These are phyloP conservation scores for Kingdonia uniflora DNA, from an alignment of 164 flowering plant species.

Conservation along the genomic window DNA sequence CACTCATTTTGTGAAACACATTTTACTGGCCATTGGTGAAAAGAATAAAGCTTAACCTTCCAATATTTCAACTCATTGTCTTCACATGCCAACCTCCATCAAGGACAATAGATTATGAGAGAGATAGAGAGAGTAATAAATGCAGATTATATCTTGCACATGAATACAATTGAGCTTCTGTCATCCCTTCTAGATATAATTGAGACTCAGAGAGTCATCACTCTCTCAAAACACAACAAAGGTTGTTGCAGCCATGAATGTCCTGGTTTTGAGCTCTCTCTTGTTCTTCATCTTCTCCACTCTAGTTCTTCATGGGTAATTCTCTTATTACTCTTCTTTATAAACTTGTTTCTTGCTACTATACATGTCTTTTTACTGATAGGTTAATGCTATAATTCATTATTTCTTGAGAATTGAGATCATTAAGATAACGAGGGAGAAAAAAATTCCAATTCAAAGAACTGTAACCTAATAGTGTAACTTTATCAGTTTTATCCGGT, in stretches of 20 bases:
- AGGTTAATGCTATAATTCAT: background rate
- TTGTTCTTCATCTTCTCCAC: slow-evolving; percentile 7
- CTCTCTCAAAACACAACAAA: background rate
- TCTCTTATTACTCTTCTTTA: background rate
- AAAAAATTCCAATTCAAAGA: background rate
- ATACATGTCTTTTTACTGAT: background rate
- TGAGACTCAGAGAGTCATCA: background rate
- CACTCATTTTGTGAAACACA: no score
- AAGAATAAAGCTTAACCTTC: no score
- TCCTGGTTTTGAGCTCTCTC: slow-evolving; percentile 3
- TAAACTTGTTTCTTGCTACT: background rate
- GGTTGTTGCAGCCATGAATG: slow-evolving; percentile 7
- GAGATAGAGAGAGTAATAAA: no score
- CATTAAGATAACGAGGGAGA: background rate
- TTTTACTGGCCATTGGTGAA: no score
- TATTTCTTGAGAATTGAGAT: background rate
- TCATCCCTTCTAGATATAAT: background rate
- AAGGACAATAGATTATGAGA: background rate
- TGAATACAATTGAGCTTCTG: background rate
- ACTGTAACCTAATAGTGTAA: background rate
- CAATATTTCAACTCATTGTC: no score
- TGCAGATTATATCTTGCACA: no score
- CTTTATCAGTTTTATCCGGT: no score
- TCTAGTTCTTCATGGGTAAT: slow-evolving; percentile 10
- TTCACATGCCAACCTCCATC: background rate